phyloP scores from a whole-genome alignment of 1,139 yeast genomes.

The Geotrichum histeridarum region DNA sequence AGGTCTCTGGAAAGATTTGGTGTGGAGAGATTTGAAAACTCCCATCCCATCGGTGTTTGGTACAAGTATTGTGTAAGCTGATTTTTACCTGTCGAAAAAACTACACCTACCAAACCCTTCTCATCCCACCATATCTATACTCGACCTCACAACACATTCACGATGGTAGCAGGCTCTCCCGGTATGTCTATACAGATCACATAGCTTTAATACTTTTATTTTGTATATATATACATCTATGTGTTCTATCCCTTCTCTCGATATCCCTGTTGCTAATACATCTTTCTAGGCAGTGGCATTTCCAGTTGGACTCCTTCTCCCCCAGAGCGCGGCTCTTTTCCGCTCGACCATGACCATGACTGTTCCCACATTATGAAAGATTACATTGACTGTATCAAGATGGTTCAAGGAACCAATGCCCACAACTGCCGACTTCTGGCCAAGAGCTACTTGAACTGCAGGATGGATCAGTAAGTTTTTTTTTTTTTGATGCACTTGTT shows the following conservation, averaged over 20 bases:
- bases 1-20: too few relatives aligned
- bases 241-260: neutral
- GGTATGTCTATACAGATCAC: neutral
- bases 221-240: too few relatives aligned
- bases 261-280: neutral
- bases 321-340: slow-evolving; percentile 94
- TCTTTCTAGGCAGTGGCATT: slow-evolving; percentile 17
- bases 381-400: slow-evolving; percentile 72
- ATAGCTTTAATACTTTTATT: too few relatives aligned
- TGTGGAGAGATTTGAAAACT: too few relatives aligned
- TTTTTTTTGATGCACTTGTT: neutral
- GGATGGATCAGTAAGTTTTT: slow-evolving; percentile 64
- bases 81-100: too few relatives aligned
- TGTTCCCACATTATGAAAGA: slow-evolving; percentile 70
- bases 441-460: slow-evolving; percentile 70
- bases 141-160: neutral
- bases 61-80: too few relatives aligned
- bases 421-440: slow-evolving; percentile 84
- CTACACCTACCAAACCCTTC: neutral
- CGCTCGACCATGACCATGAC: slow-evolving; percentile 85
- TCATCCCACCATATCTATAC: neutral
- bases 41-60: too few relatives aligned
- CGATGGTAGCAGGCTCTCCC: slow-evolving; percentile 16
- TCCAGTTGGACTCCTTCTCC: slow-evolving; percentile 65
- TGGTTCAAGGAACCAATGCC: slow-evolving; percentile 77